These are phyloP conservation scores for Penicillium sclerotiorum DNA, from an alignment of 2,329 filamentous ascomycete genomes.

Conservation along the genomic window DNA sequence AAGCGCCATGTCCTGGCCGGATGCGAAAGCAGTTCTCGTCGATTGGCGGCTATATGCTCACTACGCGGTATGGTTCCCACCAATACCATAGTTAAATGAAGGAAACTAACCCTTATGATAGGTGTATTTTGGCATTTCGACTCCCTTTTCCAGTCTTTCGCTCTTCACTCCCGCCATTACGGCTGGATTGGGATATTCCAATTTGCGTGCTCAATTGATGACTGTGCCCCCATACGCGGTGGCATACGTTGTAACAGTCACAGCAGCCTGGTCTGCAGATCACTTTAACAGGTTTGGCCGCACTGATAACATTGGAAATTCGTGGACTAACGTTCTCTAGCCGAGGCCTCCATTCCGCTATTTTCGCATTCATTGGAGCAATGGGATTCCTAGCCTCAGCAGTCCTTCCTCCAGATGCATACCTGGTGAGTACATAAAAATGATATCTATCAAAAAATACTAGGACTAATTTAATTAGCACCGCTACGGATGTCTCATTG, in stretches of 20 bases:
- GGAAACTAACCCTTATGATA: too few relatives aligned
- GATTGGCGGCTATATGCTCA: slow-evolving; percentile 58
- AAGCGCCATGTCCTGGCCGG: slow-evolving; percentile 50
- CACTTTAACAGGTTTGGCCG: slow-evolving; percentile 9
- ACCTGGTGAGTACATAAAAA: slow-evolving; percentile 39
- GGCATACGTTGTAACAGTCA: background rate
- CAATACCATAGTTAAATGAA: too few relatives aligned
- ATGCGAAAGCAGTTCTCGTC: slow-evolving; percentile 51
- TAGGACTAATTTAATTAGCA: too few relatives aligned
- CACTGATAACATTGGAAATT: background rate
- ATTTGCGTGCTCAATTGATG: slow-evolving; percentile 65
- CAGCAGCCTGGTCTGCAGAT: background rate
- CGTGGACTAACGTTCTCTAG: slow-evolving; percentile 17
- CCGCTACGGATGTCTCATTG: slow-evolving; percentile 71
- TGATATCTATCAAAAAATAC: background rate
- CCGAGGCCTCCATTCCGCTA: slow-evolving; percentile 55
- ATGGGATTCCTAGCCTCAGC: slow-evolving; percentile 65
- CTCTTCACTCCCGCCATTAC: slow-evolving; percentile 68
- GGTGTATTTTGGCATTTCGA: slow-evolving; percentile 56
- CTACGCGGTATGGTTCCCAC: slow-evolving; percentile 52
- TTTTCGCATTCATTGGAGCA: slow-evolving; percentile 55
- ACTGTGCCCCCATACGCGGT: slow-evolving; percentile 58
- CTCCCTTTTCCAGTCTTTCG: slow-evolving; percentile 62
- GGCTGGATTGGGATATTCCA: slow-evolving; percentile 57
- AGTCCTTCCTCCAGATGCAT: slow-evolving; percentile 62